Conservation (phyloP, 1,284 basidiomycete species). For the Earliella scabrosa region DNA sequence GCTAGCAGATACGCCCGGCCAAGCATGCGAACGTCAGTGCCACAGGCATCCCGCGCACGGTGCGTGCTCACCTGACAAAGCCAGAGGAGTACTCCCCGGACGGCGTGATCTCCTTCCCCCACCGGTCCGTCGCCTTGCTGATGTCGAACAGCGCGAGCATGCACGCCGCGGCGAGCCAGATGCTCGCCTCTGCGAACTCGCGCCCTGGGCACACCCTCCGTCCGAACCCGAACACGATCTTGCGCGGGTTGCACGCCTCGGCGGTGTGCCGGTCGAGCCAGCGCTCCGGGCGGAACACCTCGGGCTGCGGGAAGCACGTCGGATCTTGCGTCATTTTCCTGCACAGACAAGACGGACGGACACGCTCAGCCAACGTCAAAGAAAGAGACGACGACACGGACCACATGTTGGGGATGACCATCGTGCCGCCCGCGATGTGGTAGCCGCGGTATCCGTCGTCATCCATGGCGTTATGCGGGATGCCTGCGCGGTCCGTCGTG, state of each 20-base stretch:
- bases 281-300: constrained; percentile 36
- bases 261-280: constrained; percentile 29
- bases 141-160: constrained; percentile 30
- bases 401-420: constrained; percentile 54
- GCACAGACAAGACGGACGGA: neutral
- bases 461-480: constrained; percentile 53
- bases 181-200: constrained; percentile 30
- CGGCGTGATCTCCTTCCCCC: constrained; percentile 26
- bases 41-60: too few species aligned
- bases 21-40: too few species aligned
- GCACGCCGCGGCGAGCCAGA: constrained; percentile 30
- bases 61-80: constrained; percentile 31
- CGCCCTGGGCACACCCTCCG: constrained; percentile 32
- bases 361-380: neutral
- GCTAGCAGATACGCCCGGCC: too few species aligned
- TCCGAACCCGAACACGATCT: constrained; percentile 38
- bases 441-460: constrained; percentile 55
- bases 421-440: constrained; percentile 49
- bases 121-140: constrained; percentile 18
- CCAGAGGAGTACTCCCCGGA: constrained; percentile 26
- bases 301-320: constrained; percentile 29
- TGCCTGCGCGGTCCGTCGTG: constrained; percentile 29
- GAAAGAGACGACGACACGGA: constrained; percentile 18
- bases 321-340: constrained; percentile 39
- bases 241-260: constrained; percentile 30